Base-by-base conservation (phyloP, 805 yeast genomes). In the Saccharomyces kudriavzevii region DNA sequence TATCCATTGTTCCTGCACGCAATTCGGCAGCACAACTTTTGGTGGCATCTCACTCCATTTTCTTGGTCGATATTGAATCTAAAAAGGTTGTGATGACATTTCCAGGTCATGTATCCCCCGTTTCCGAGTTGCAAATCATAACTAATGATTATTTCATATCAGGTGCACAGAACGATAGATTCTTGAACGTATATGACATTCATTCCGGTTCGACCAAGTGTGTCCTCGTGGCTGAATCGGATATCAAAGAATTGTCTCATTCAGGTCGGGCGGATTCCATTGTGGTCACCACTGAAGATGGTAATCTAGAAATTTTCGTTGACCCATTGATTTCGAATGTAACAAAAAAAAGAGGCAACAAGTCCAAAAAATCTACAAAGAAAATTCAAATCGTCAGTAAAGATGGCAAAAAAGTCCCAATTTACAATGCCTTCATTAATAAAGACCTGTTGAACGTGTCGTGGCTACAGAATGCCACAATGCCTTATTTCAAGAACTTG, bases 101-200 rank as follows among this genome's bases (percentile, higher is more conserved):
- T 64, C 89, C 95, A 1, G 95, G 92, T 27, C 95, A 89, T 65
- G 80, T 87, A 29, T 78, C 87, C 20, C 84, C 89, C 3, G 77
- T 89, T 45, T 69, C 81, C 11, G 69, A 84, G 10, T 53, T 77
- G 40, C 70, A 77, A 5, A 64, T 76, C 20, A 29, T 67, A 35
- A 56, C 62, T 8, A 47, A 67, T 24, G 70, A 78, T 48, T 72
- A 71, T 48, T 81, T 89, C 60, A 68, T 87, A 46, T 84, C 94
- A 1, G 78, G 85, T 50, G 95, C 97, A 1, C 74, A 74, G 35
- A 84, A 84, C 56, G 98, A 91, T 68, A 78, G 97, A 60, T 89
- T 88, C 67, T 77, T 90, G 59, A 89, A 89, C 66, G 73, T 87
- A 40, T 84, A 85, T 64, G 70, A 74, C 30, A 69, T 72, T 48